A percentile compares a stretch with the other conserved stretches of the same genome.
Evolutionary conservation across 2,329 filamentous ascomycete genomes (phyloP).

Genomic region (Sordariomycetes sp.): DNA sequence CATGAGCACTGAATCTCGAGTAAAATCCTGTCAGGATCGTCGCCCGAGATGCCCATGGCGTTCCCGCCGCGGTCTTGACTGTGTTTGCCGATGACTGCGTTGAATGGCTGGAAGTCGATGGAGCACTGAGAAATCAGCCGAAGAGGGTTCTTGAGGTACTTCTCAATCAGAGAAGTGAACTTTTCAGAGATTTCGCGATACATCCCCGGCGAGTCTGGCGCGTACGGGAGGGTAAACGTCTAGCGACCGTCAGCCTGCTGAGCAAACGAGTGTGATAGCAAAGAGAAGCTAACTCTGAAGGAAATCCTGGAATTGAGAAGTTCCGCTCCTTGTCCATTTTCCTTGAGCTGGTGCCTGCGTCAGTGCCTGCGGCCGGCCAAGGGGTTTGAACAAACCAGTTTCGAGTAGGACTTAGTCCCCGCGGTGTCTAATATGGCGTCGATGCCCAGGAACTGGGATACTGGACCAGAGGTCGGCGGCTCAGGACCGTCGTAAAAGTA

Average conservation of each 20-base stretch:
- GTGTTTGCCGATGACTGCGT: slow-evolving; percentile 12
- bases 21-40: slow-evolving; percentile 12
- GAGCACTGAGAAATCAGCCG: slow-evolving; percentile 14
- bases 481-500: slow-evolving; percentile 22
- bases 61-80: slow-evolving; percentile 13
- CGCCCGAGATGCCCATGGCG: slow-evolving; percentile 11
- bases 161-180: slow-evolving; percentile 13
- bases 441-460: slow-evolving; percentile 12
- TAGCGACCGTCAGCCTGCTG: not conserved
- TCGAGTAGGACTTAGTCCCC: slow-evolving; percentile 18
- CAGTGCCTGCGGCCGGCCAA: not conserved
- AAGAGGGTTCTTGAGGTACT: slow-evolving; percentile 13
- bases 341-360: slow-evolving; percentile 5
- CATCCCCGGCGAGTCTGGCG: slow-evolving; percentile 14
- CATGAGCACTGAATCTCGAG: slow-evolving; percentile 15
- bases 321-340: slow-evolving; percentile 8
- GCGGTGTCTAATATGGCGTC: slow-evolving; percentile 11
- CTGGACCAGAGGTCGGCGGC: slow-evolving; percentile 12
- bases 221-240: slow-evolving; percentile 14
- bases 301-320: slow-evolving; percentile 9
- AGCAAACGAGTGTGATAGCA: not conserved
- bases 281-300: slow-evolving; percentile 8
- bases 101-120: slow-evolving; percentile 21
- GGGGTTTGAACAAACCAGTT: slow-evolving; percentile 13
- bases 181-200: slow-evolving; percentile 22